Evolutionary conservation across 495 filamentous ascomycete genomes (phyloP).

Genomic region (Hypoxylon crocopeplum): DNA sequence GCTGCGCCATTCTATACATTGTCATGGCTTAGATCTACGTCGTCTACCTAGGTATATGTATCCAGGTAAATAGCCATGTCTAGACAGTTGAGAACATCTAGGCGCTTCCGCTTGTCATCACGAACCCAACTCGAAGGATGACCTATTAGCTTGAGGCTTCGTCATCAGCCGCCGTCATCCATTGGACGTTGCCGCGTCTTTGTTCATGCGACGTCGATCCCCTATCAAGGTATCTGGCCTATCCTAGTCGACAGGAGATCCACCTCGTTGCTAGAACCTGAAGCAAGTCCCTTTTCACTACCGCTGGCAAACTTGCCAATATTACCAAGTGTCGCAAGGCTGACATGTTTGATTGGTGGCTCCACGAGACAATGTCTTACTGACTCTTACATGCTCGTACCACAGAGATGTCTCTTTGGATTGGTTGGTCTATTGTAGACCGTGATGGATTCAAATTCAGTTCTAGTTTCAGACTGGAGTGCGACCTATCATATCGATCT

Average conservation of each 20-base stretch:
- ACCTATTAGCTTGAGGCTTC: slow-evolving; percentile 4
- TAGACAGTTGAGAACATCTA: too few species aligned
- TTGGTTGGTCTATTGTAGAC: slow-evolving; percentile 6
- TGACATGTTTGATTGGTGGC: slow-evolving; percentile 28
- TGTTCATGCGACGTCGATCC: slow-evolving; percentile 30
- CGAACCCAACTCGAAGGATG: neutral
- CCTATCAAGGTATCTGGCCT: neutral
- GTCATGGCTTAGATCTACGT: neutral
- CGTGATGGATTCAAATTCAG: slow-evolving; percentile 1
- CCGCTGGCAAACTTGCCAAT: neutral
- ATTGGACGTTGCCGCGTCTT: slow-evolving; percentile 10
- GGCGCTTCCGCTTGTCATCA: slow-evolving; percentile 12
- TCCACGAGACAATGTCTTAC: slow-evolving; percentile 20
- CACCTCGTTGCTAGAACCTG: too few species aligned
- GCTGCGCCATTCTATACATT: neutral
- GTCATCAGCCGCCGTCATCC: slow-evolving; percentile 23
- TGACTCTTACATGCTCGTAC: slow-evolving; percentile 15
- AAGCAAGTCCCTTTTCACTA: too few species aligned
- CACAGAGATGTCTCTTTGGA: slow-evolving; percentile 9
- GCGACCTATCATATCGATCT: slow-evolving; percentile 7
- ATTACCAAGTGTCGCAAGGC: neutral
- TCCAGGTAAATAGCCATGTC: too few species aligned
- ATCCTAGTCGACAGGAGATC: neutral
- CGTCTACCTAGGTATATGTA: too few species aligned
- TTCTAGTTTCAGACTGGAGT: slow-evolving; percentile 11